These are phyloP conservation scores for Trichoderma sp. DNA, from an alignment of 2,329 filamentous ascomycete genomes.

Conservation along the genomic window DNA sequence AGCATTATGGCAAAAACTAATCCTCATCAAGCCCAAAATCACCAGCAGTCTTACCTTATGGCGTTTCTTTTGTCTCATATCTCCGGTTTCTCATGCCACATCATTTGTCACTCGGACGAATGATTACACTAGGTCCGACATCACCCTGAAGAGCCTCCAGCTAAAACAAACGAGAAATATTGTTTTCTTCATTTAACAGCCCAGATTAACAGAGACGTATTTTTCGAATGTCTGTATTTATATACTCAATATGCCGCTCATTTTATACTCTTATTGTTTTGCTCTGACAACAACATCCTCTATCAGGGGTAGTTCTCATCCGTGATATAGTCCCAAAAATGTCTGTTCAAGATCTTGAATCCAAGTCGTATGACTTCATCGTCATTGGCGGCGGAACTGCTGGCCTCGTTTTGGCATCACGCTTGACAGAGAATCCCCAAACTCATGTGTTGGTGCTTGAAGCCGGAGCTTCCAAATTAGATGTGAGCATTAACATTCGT, in stretches of 20 bases:
- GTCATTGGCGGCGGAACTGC: constrained; percentile 34
- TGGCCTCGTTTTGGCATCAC: constrained; percentile 38
- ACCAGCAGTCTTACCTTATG: not conserved
- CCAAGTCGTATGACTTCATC: not conserved
- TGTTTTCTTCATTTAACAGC: not conserved
- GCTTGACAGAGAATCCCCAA: constrained; percentile 37
- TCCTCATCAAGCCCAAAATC: not conserved
- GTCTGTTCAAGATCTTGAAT: not conserved
- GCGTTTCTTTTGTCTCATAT: not conserved
- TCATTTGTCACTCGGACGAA: not conserved
- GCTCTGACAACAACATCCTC: not conserved
- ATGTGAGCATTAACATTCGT: not conserved
- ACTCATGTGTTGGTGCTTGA: constrained; percentile 37
- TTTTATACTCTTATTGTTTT: not conserved
- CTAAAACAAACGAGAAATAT: not conserved
- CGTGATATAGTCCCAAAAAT: not conserved
- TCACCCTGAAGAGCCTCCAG: not conserved
- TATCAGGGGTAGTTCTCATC: not conserved
- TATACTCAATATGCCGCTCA: not conserved
- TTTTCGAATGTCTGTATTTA: not conserved
- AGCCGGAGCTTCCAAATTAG: constrained; percentile 28
- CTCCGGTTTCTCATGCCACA: not conserved
- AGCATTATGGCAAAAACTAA: not conserved
- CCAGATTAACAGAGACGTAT: not conserved
- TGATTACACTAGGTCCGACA: not conserved